Base-by-base conservation (phyloP, 1,139 yeast species). In the Petasospora rhodanensis region DNA sequence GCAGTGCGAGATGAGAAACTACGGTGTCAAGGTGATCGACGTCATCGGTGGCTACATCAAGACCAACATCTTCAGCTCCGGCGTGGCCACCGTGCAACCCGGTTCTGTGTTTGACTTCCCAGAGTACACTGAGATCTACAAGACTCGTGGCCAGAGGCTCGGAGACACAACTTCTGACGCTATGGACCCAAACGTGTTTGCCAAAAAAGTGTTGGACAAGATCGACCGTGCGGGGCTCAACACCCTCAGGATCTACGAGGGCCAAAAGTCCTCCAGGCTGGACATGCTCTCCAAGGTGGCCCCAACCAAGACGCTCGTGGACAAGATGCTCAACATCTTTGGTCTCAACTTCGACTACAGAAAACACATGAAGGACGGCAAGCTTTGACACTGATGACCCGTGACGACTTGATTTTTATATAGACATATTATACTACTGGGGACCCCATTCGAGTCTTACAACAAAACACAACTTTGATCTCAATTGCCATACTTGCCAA, bases 11-110 rank as follows among this genome's bases (percentile, higher is more conserved):
- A 50, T 79, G 60, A 68, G 66, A 43, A 82, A 84, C 6, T 78
- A 76, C 49, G 78, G 66, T 7, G 84, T 79, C 24, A 67, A 64
- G 35, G 86, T 80, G 3, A 57, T 79, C 32, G 76, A 76, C 18
- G 67, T 79, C 5, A 56, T 70, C 22, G 78, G 84, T n/a, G 80
- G 74, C 15, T 76, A 70, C 13, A 77, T 75, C 25, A 54, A 66
- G 27, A 75, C 83, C n/a, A 64, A 57, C 20, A 69, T 74, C 34
- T 69, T 67, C 7, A 67, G 65, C 33, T 54, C 46, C 5, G 58
- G 75, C 29, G 64, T 66, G 1, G 10, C 25, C 7, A 17, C 22
- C 2, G 56, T 76, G 24, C 75, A 77, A 1, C 48, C 51, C 7
- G 58, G 54, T 24, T 76, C 83, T 0, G 45, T 72, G 26, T 79